phyloP scores from a whole-genome alignment of 352 stramenopile species.

The Globisporangium ultimum region DNA sequence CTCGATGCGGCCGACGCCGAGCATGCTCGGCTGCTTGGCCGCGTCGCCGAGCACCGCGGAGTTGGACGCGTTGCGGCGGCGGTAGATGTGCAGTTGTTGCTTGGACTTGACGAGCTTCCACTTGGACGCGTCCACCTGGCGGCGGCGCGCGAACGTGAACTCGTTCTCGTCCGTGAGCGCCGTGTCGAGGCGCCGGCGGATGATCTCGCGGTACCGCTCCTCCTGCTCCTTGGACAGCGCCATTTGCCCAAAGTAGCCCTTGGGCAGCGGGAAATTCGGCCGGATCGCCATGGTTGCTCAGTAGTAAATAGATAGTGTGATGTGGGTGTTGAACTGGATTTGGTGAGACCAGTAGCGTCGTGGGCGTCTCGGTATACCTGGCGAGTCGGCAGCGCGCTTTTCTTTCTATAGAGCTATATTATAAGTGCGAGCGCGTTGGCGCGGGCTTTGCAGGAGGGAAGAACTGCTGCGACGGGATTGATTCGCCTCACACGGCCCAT shows the following conservation, averaged over 20 bases:
- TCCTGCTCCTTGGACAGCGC: conserved; percentile 29
- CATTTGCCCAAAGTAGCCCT: conserved; percentile 17
- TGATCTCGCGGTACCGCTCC: conserved; percentile 22
- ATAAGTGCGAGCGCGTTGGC: too few relatives aligned
- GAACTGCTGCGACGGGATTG: too few relatives aligned
- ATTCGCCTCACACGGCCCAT: too few relatives aligned
- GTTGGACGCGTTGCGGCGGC: conserved; percentile 15
- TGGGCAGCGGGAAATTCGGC: conserved; percentile 18
- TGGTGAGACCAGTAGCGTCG: too few relatives aligned
- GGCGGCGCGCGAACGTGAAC: conserved; percentile 8
- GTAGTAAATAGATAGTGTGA: too few relatives aligned
- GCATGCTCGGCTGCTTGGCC: conserved; percentile 29
- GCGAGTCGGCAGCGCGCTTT: too few relatives aligned
- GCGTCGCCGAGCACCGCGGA: conserved; percentile 2
- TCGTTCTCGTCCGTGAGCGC: conserved; percentile 17
- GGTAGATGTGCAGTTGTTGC: conserved; percentile 40
- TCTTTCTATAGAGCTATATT: not conserved
- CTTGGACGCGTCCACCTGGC: conserved; percentile 31
- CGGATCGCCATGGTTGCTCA: conserved; percentile 5
- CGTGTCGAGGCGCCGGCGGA: conserved; percentile 5
- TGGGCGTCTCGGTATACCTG: too few relatives aligned
- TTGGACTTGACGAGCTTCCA: conserved; percentile 50
- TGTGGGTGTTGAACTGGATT: not conserved
- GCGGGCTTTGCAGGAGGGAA: too few relatives aligned
- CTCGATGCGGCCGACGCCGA: conserved; percentile 27